Percentiles rank a stretch among this genome's conserved stretches.
Conservation (phyloP, 257 asterid genomes). For the Primulina huaijiensis region DNA sequence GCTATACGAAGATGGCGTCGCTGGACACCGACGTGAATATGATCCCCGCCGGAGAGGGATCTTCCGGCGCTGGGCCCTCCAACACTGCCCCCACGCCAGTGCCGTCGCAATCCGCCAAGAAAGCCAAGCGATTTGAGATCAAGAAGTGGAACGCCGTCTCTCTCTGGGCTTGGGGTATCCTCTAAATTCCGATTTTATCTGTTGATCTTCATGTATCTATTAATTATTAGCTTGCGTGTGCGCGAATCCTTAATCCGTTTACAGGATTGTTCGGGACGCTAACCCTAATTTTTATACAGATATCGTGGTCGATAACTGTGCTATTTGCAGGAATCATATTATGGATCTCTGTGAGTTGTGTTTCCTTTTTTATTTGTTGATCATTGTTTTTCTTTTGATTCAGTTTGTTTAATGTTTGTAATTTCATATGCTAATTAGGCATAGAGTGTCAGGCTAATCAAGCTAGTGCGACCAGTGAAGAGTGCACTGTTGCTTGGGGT, state of each 20-base stretch:
- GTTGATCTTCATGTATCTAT: not conserved
- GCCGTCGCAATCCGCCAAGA: constrained; percentile 47
- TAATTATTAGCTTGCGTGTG: not conserved
- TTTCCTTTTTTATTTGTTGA: not conserved
- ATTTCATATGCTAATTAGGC: constrained; percentile 41
- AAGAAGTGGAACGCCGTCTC: constrained; percentile 94
- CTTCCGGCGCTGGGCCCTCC: constrained; percentile 63
- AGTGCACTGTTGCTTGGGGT: constrained; percentile 99
- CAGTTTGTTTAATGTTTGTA: constrained; percentile 13
- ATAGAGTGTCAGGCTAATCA: constrained; percentile 99
- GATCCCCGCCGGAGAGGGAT: constrained; percentile 77
- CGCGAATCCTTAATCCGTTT: constrained; percentile 13
- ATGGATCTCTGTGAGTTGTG: constrained; percentile 89
- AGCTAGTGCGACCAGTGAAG: constrained; percentile 98
- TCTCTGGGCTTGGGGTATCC: constrained; percentile 92
- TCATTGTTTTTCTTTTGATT: not conserved
- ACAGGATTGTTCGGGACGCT: not conserved
- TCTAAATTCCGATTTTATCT: constrained; percentile 20
- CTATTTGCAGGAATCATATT: constrained; percentile 91
- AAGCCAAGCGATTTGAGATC: constrained; percentile 73
- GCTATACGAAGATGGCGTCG: constrained; percentile 53
- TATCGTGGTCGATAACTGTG: constrained; percentile 93
- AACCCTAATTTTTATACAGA: constrained; percentile 54
- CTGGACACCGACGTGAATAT: constrained; percentile 64
- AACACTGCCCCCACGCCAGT: constrained; percentile 27